phyloP scores from a whole-genome alignment of 306 rosid genomes.

The Cicer arietinum region DNA sequence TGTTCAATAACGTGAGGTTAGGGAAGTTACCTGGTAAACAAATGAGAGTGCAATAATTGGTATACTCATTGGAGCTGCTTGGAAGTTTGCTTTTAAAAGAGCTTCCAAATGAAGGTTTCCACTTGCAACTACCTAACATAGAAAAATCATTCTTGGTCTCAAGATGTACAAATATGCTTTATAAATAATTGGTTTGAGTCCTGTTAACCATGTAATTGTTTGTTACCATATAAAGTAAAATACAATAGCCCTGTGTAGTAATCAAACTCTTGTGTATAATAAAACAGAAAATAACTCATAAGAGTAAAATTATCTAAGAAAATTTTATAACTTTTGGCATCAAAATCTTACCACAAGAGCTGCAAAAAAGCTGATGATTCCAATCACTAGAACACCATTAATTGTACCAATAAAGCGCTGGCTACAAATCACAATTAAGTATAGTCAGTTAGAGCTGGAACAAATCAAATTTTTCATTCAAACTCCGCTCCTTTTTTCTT shows the following conservation, averaged over 20 bases:
- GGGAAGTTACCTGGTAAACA: slow-evolving; percentile 79
- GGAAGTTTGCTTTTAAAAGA: slow-evolving; percentile 77
- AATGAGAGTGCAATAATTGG: slow-evolving; percentile 84
- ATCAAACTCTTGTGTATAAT: too few relatives aligned
- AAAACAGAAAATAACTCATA: too few relatives aligned
- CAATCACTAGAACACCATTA: slow-evolving; percentile 70
- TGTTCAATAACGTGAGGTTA: slow-evolving; percentile 35
- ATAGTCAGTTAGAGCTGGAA: slow-evolving; percentile 2
- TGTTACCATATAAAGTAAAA: slow-evolving; percentile 2
- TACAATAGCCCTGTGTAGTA: too few relatives aligned
- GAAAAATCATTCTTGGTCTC: slow-evolving; percentile 24
- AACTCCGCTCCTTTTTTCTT: too few relatives aligned
- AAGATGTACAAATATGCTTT: slow-evolving; percentile 5
- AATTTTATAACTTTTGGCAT: slow-evolving; percentile 24
- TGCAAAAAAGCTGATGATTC: slow-evolving; percentile 68
- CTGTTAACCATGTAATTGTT: neutral
- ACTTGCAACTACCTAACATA: slow-evolving; percentile 73
- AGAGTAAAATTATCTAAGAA: neutral
- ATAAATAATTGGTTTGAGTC: slow-evolving; percentile 3
- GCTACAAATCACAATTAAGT: slow-evolving; percentile 58
- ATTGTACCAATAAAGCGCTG: slow-evolving; percentile 76
- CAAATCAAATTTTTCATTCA: neutral
- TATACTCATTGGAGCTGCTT: slow-evolving; percentile 85
- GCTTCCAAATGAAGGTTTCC: slow-evolving; percentile 76
- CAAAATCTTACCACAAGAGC: slow-evolving; percentile 71